These are phyloP conservation scores for Marchantia paleacea DNA, from an alignment of 225 moss, liverwort and hornwort species.

Conservation along the genomic window DNA sequence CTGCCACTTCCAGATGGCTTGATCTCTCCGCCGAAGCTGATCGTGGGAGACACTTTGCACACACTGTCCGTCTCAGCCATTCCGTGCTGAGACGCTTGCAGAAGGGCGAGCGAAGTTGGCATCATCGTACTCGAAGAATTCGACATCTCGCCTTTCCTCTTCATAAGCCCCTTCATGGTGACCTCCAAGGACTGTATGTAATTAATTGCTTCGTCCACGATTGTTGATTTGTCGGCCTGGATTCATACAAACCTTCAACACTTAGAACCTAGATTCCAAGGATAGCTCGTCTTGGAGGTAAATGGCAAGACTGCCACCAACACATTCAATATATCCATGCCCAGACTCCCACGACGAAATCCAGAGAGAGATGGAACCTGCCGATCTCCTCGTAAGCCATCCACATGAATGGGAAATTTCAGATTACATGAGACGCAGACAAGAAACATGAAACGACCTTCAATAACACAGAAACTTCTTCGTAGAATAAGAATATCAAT, in stretches of 20 bases:
- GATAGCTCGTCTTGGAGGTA: too few species aligned
- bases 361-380: too few species aligned
- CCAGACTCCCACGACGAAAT: too few species aligned
- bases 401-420: too few species aligned
- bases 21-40: constrained; percentile 18
- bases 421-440: too few species aligned
- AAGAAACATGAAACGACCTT: too few species aligned
- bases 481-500: too few species aligned
- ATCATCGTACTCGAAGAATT: constrained; percentile 6
- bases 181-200: constrained; percentile 48
- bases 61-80: constrained; percentile 13
- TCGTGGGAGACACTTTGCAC: constrained; percentile 3
- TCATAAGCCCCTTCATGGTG: constrained; percentile 45
- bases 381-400: too few species aligned
- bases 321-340: too few species aligned
- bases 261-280: too few species aligned
- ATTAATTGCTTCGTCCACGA: constrained; percentile 56
- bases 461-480: too few species aligned
- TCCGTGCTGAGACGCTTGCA: constrained; percentile 25
- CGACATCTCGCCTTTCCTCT: constrained; percentile 35
- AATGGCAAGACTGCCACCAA: too few species aligned
- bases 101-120: constrained; percentile 20
- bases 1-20: constrained; percentile 15
- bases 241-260: not conserved
- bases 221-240: constrained; percentile 57